Percentiles rank a stretch among this genome's conserved stretches.
Evolutionary conservation across 768 basidiomycete genomes (phyloP).

Genomic region (Leccinellum luteum): DNA sequence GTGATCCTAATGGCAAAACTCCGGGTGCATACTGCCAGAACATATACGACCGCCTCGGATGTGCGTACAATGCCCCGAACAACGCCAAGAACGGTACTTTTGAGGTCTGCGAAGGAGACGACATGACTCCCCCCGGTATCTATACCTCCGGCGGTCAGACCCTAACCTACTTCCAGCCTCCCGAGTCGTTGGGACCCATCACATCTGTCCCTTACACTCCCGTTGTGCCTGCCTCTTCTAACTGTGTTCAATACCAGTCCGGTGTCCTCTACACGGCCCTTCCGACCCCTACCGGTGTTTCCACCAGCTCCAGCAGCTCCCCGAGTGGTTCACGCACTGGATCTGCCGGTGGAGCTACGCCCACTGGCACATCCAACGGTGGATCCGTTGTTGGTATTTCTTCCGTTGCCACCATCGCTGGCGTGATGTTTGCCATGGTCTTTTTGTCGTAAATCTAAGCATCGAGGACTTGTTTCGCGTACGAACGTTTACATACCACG

Average conservation of each 20-base stretch:
- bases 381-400: constrained; percentile 29
- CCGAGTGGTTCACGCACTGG: constrained; percentile 13
- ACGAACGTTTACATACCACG: too few relatives aligned
- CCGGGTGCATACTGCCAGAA: constrained; percentile 62
- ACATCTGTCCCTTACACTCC: constrained; percentile 44
- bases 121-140: constrained; percentile 57
- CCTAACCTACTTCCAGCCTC: constrained; percentile 45
- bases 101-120: constrained; percentile 64
- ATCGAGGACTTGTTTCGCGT: background rate
- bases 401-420: constrained; percentile 27
- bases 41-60: constrained; percentile 73
- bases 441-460: constrained; percentile 30
- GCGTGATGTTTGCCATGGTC: constrained; percentile 33
- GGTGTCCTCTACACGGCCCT: constrained; percentile 34
- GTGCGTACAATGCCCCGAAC: constrained; percentile 69
- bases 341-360: constrained; percentile 13
- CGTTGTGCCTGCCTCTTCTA: constrained; percentile 39
- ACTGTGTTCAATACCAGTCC: constrained; percentile 40
- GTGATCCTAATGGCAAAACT: constrained; percentile 55
- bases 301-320: background rate
- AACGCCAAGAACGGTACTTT: constrained; percentile 57
- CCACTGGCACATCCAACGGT: constrained; percentile 16
- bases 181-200: constrained; percentile 46
- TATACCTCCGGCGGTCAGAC: constrained; percentile 41
- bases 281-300: constrained; percentile 12